These are phyloP conservation scores for Umbelopsis isabellina DNA, from an alignment of 192 early-diverging fungal species.

Conservation along the genomic window DNA sequence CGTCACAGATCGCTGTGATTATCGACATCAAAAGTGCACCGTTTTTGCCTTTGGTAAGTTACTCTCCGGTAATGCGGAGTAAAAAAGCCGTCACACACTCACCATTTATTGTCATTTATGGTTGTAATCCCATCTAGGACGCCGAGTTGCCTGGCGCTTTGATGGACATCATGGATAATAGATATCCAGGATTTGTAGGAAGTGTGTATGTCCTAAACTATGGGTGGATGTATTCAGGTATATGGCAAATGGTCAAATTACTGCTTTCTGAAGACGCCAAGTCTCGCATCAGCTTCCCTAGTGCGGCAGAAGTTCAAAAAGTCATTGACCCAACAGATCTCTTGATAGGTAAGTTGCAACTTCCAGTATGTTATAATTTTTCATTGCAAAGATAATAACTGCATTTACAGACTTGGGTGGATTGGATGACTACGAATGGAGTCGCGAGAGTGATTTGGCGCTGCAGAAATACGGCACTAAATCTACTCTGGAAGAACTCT, in stretches of 20 bases:
- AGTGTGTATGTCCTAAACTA: slow-evolving; percentile 46
- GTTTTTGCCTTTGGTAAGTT: slow-evolving; percentile 29
- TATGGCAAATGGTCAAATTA: slow-evolving; percentile 48
- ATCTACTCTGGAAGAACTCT: neutral
- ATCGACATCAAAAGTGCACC: slow-evolving; percentile 34
- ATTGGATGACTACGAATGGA: slow-evolving; percentile 36
- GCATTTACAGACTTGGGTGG: slow-evolving; percentile 34
- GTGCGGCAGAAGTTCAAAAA: slow-evolving; percentile 24
- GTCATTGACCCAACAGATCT: slow-evolving; percentile 36
- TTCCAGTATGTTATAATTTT: neutral
- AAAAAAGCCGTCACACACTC: neutral
- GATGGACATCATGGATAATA: slow-evolving; percentile 14
- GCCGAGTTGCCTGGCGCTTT: slow-evolving; percentile 2
- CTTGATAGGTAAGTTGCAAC: slow-evolving; percentile 26
- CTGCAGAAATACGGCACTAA: slow-evolving; percentile 24
- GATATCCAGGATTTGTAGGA: slow-evolving; percentile 31
- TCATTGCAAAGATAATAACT: neutral
- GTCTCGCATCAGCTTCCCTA: slow-evolving; percentile 38
- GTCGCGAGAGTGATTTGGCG: slow-evolving; percentile 24
- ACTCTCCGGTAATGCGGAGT: neutral
- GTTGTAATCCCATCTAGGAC: slow-evolving; percentile 12
- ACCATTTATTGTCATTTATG: slow-evolving; percentile 6
- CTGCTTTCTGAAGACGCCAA: slow-evolving; percentile 42
- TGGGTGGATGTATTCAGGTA: slow-evolving; percentile 48
- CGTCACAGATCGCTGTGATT: slow-evolving; percentile 23